Percentiles rank a stretch among this genome's conserved stretches.
Conservation (phyloP, 129 eudicot genomes). For the Lactuca sativa region DNA sequence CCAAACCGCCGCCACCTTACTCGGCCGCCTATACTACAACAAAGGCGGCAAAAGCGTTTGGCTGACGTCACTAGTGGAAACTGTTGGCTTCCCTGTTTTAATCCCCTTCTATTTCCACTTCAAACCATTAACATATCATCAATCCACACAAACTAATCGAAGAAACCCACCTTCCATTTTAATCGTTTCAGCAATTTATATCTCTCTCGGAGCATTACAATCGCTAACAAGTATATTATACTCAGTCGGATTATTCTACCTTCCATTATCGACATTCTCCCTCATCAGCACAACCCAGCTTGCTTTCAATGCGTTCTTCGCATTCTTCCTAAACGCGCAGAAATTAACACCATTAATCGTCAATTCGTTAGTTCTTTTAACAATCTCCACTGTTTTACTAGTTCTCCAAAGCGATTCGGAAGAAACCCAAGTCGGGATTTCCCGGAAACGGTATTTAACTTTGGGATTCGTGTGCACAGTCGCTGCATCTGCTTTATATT, state of each 20-base stretch:
- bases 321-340: conserved; percentile 36
- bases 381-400: conserved; percentile 27
- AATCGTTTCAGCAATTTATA: conserved; percentile 24
- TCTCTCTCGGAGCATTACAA: conserved; percentile 25
- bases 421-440: conserved; percentile 27
- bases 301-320: conserved; percentile 37
- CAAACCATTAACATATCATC: conserved; percentile 19
- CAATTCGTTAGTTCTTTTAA: conserved; percentile 34
- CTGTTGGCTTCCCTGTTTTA: conserved; percentile 42
- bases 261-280: conserved; percentile 35
- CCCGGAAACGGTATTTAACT: conserved; percentile 13
- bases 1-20: conserved; percentile 37
- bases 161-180: conserved; percentile 17
- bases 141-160: not conserved
- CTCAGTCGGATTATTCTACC: conserved; percentile 34
- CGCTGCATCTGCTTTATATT: conserved; percentile 30
- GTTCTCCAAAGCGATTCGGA: conserved; percentile 32
- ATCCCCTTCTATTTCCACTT: conserved; percentile 36
- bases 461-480: conserved; percentile 27
- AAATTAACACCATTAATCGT: conserved; percentile 28
- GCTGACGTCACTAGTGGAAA: conserved; percentile 36
- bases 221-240: conserved; percentile 27
- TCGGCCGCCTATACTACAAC: conserved; percentile 43
- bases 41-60: conserved; percentile 47
- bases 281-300: conserved; percentile 39